Percentiles rank a stretch among this genome's conserved stretches.
Evolutionary conservation across 192 early-diverging fungal species (phyloP).

Genomic region (Lobulomyces angularis): DNA sequence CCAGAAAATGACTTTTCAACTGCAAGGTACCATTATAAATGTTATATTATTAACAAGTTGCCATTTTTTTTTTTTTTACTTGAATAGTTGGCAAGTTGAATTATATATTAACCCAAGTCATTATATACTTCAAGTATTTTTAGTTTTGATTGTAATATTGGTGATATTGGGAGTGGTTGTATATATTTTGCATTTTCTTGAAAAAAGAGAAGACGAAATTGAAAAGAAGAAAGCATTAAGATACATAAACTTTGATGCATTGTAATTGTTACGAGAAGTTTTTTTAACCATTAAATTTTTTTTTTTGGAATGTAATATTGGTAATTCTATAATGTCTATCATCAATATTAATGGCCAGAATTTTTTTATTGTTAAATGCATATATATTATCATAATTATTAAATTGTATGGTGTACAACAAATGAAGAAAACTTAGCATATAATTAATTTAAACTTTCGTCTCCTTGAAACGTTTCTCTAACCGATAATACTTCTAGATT

Average conservation of each 20-base stretch:
- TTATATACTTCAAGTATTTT: slow-evolving; percentile 71
- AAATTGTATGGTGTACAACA: too few species aligned
- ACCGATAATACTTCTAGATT: slow-evolving; percentile 78
- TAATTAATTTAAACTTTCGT: slow-evolving; percentile 34
- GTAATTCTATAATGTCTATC: too few species aligned
- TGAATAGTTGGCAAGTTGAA: slow-evolving; percentile 66
- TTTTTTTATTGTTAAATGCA: too few species aligned
- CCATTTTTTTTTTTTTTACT: neutral
- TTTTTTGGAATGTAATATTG: too few species aligned
- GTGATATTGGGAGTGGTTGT: slow-evolving; percentile 61
- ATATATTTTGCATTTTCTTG: slow-evolving; percentile 54
- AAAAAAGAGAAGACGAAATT: slow-evolving; percentile 70
- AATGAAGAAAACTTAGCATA: neutral
- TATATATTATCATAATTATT: too few species aligned
- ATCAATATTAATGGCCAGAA: too few species aligned
- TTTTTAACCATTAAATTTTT: too few species aligned
- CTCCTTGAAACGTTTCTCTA: slow-evolving; percentile 58
- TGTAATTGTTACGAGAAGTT: slow-evolving; percentile 30
- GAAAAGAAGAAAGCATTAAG: slow-evolving; percentile 68
- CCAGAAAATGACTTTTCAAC: slow-evolving; percentile 24
- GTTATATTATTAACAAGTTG: slow-evolving; percentile 1
- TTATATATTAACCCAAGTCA: slow-evolving; percentile 80
- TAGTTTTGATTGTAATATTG: slow-evolving; percentile 57
- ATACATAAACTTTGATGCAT: slow-evolving; percentile 85
- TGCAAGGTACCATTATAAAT: slow-evolving; percentile 15